phyloP scores from a whole-genome alignment of 2,329 filamentous ascomycete genomes.

The Fusarium goolgardi region DNA sequence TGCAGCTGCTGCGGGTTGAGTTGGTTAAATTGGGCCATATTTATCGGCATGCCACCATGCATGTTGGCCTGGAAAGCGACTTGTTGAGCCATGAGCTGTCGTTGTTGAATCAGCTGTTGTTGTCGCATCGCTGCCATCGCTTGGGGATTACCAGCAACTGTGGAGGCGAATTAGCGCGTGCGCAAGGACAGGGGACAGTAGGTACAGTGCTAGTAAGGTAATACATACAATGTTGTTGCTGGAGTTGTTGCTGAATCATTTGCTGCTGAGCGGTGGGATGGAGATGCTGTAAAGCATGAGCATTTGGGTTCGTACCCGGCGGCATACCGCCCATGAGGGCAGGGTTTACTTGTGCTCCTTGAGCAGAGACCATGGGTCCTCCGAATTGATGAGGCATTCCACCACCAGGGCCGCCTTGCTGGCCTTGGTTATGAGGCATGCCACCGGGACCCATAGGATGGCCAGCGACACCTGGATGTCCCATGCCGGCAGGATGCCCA shows the following conservation, averaged over 20 bases:
- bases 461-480: conserved; percentile 74
- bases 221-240: conserved; percentile 53
- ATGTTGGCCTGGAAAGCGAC: conserved; percentile 64
- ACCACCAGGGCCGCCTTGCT: conserved; percentile 73
- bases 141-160: conserved; percentile 53
- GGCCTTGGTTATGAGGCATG: conserved; percentile 75
- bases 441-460: conserved; percentile 70
- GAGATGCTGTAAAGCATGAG: conserved; percentile 78
- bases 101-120: conserved; percentile 67
- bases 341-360: conserved; percentile 78
- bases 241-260: conserved; percentile 66
- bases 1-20: conserved; percentile 65
- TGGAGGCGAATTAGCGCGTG: conserved; percentile 26
- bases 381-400: conserved; percentile 75
- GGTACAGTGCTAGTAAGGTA: conserved; percentile 3
- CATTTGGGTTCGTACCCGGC: conserved; percentile 72
- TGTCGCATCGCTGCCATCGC: conserved; percentile 61
- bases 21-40: conserved; percentile 61
- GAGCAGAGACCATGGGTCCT: conserved; percentile 77
- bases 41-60: conserved; percentile 64
- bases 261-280: conserved; percentile 71
- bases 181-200: conserved; percentile 22
- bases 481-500: conserved; percentile 78
- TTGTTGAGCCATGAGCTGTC: conserved; percentile 68
- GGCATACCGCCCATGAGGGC: conserved; percentile 83